Percentiles rank a stretch among this genome's conserved stretches.
phyloP scores from a whole-genome alignment of 2,329 filamentous ascomycete genomes.

The Botrytis fragariae region DNA sequence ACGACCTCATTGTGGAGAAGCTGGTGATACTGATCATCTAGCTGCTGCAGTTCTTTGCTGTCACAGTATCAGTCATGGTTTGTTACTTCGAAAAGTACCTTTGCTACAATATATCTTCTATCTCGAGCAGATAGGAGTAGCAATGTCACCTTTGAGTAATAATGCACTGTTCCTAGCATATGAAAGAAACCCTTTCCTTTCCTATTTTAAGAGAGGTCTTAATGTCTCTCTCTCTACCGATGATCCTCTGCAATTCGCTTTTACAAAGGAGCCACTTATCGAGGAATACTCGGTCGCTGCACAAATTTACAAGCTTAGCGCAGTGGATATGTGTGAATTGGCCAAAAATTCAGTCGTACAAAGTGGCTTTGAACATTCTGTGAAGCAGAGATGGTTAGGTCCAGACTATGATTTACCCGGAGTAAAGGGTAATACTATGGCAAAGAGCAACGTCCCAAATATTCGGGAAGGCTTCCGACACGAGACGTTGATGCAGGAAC shows the following conservation, averaged over 20 bases:
- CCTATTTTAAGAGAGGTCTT: slow-evolving; percentile 90
- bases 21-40: slow-evolving; percentile 93
- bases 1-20: slow-evolving; percentile 92
- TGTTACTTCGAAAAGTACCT: slow-evolving; percentile 89
- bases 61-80: slow-evolving; percentile 94
- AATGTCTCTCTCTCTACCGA: slow-evolving; percentile 97
- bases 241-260: slow-evolving; percentile 95
- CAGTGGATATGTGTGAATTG: slow-evolving; percentile 97
- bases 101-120: slow-evolving; percentile 97
- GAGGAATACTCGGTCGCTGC: slow-evolving; percentile 98
- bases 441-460: slow-evolving; percentile 94
- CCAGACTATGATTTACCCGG: slow-evolving; percentile 74
- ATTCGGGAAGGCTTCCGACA: slow-evolving; percentile 86
- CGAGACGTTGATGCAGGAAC: slow-evolving; percentile 80
- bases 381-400: slow-evolving; percentile 93
- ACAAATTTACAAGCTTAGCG: slow-evolving; percentile 96
- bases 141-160: slow-evolving; percentile 98
- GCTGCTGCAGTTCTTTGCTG: slow-evolving; percentile 88
- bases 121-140: slow-evolving; percentile 94
- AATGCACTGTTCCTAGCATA: slow-evolving; percentile 96
- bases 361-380: slow-evolving; percentile 83
- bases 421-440: slow-evolving; percentile 83
- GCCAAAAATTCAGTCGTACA: slow-evolving; percentile 95
- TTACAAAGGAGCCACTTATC: slow-evolving; percentile 96
- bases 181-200: slow-evolving; percentile 92